Evolutionary conservation across 441 rosid genomes (phyloP).

Genomic region (Jatropha multifida): DNA sequence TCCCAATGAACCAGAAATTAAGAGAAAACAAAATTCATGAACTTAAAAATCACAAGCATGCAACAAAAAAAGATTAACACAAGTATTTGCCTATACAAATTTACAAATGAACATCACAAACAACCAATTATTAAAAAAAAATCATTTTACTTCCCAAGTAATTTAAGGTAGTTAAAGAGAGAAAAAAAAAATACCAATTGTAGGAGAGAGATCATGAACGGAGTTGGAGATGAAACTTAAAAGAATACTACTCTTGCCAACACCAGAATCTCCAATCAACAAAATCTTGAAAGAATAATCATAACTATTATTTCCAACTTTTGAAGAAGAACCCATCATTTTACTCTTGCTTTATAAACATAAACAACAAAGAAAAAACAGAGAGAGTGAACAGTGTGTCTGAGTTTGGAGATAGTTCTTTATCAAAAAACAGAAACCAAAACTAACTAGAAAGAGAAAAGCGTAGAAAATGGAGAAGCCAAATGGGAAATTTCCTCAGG

Average conservation of each 20-base stretch:
- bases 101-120: background rate
- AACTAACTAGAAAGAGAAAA: background rate
- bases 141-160: background rate
- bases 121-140: background rate
- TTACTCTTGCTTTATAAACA: background rate
- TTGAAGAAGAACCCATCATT: conserved; percentile 34
- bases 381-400: background rate
- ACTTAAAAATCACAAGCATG: background rate
- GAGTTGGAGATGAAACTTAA: conserved; percentile 56
- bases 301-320: conserved; percentile 34
- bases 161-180: background rate
- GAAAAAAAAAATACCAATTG: conserved; percentile 43
- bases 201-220: conserved; percentile 50
- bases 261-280: conserved; percentile 74
- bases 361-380: background rate
- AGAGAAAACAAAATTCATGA: background rate
- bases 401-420: background rate
- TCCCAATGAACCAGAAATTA: background rate
- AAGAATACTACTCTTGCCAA: conserved; percentile 71
- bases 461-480: background rate
- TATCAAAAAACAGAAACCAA: background rate
- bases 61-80: background rate
- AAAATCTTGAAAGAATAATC: conserved; percentile 70
- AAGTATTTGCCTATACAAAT: background rate
- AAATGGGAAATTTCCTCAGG: conserved; percentile 37